Evolutionary conservation across 1,139 yeast genomes (phyloP).

Genomic region (Taphrina flavorubra): DNA sequence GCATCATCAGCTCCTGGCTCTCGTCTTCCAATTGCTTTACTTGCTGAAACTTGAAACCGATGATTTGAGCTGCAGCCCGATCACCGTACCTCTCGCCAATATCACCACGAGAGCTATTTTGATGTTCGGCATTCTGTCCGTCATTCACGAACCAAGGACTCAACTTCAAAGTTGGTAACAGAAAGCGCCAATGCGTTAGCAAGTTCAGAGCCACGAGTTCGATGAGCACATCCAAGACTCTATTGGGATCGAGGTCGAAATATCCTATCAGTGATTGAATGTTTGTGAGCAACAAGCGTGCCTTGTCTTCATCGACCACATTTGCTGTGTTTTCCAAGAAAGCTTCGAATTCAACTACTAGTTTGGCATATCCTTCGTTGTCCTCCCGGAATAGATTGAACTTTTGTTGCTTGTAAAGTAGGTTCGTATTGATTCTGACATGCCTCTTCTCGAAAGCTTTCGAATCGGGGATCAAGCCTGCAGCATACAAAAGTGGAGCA

Average conservation of each 20-base stretch:
- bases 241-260: slow-evolving; percentile 75
- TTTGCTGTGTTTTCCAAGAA: slow-evolving; percentile 28
- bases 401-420: slow-evolving; percentile 69
- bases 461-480: slow-evolving; percentile 26
- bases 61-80: slow-evolving; percentile 62
- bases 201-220: slow-evolving; percentile 53
- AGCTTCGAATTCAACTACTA: slow-evolving; percentile 60
- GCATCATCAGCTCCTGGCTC: slow-evolving; percentile 52
- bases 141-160: slow-evolving; percentile 34
- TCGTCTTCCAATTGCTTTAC: slow-evolving; percentile 54
- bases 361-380: slow-evolving; percentile 77
- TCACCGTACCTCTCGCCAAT: slow-evolving; percentile 59
- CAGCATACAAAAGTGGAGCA: slow-evolving; percentile 22
- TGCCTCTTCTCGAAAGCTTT: slow-evolving; percentile 52
- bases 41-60: slow-evolving; percentile 63
- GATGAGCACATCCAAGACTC: slow-evolving; percentile 68
- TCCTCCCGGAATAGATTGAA: slow-evolving; percentile 80
- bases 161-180: slow-evolving; percentile 5
- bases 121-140: background rate
- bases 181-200: slow-evolving; percentile 27
- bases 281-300: slow-evolving; percentile 59
- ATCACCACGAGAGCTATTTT: slow-evolving; percentile 10
- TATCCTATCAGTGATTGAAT: slow-evolving; percentile 73
- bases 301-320: slow-evolving; percentile 51
- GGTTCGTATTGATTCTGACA: slow-evolving; percentile 57